These are phyloP conservation scores for Chalara sp. DNA, from an alignment of 2,329 filamentous ascomycete genomes.

Conservation along the genomic window DNA sequence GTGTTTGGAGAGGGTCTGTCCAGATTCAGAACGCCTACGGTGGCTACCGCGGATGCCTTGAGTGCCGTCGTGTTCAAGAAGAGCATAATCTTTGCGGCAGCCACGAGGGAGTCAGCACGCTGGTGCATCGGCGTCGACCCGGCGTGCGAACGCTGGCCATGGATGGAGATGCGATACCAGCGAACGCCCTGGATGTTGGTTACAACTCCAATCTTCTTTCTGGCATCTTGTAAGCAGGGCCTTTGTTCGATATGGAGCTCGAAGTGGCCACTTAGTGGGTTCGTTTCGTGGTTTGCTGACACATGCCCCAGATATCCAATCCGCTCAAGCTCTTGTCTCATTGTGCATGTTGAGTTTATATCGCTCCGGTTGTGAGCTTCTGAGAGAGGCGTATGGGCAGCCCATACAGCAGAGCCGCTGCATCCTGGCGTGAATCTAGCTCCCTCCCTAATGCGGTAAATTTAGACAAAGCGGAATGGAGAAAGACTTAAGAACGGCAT, in stretches of 20 bases:
- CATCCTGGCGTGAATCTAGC: neutral
- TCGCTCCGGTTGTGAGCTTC: neutral
- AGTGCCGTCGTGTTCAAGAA: slow-evolving; percentile 13
- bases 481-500: neutral
- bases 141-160: slow-evolving; percentile 30
- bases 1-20: slow-evolving; percentile 18
- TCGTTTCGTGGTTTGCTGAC: slow-evolving; percentile 47
- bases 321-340: slow-evolving; percentile 41
- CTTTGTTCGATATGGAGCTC: slow-evolving; percentile 72
- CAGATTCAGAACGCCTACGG: slow-evolving; percentile 18
- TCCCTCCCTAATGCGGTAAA: neutral
- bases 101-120: slow-evolving; percentile 60
- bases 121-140: slow-evolving; percentile 38
- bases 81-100: slow-evolving; percentile 17
- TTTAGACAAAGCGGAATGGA: neutral
- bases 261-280: slow-evolving; percentile 67
- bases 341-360: neutral
- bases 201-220: slow-evolving; percentile 61
- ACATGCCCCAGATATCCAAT: slow-evolving; percentile 63
- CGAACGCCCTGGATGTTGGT: slow-evolving; percentile 57
- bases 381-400: neutral
- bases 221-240: slow-evolving; percentile 58
- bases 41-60: slow-evolving; percentile 16
- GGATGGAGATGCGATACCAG: slow-evolving; percentile 62
- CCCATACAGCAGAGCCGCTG: neutral